These are phyloP conservation scores for Themeda triandra DNA, from an alignment of 176 grass and related monocot genomes.

Conservation along the genomic window DNA sequence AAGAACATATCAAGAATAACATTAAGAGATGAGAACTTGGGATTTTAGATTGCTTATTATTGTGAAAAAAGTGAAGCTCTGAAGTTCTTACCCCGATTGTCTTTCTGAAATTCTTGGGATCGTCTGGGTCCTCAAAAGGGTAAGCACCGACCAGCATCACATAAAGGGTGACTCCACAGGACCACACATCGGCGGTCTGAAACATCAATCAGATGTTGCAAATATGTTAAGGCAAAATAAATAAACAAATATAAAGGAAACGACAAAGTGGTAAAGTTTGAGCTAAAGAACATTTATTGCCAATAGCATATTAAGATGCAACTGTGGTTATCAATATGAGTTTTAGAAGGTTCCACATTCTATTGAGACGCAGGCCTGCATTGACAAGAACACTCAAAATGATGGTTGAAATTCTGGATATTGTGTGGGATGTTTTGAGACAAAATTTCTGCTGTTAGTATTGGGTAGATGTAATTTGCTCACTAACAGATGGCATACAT, in stretches of 20 bases:
- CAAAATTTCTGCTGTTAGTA: too few relatives aligned
- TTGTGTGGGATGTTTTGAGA: neutral
- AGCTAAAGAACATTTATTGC: neutral
- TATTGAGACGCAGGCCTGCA: neutral
- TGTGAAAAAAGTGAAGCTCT: neutral
- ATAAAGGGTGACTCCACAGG: conserved; percentile 87
- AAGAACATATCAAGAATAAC: conserved; percentile 6
- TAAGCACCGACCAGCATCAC: conserved; percentile 90
- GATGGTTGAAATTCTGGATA: neutral
- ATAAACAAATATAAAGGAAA: neutral
- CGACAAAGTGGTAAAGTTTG: neutral
- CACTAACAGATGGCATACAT: neutral
- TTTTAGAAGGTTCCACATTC: neutral
- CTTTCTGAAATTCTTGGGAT: conserved; percentile 88
- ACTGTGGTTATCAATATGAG: neutral
- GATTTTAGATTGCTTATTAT: neutral
- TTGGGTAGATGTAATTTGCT: neutral
- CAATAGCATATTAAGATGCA: neutral
- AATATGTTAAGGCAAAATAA: conserved; percentile 15
- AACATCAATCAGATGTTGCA: conserved; percentile 7
- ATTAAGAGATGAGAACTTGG: conserved; percentile 17
- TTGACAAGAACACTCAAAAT: neutral
- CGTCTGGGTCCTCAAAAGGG: conserved; percentile 84
- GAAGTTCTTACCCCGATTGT: conserved; percentile 68
- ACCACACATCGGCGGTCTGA: conserved; percentile 89